phyloP scores from a whole-genome alignment of 2,329 filamentous ascomycete genomes.

The Sporothrix pseudoabietina region DNA sequence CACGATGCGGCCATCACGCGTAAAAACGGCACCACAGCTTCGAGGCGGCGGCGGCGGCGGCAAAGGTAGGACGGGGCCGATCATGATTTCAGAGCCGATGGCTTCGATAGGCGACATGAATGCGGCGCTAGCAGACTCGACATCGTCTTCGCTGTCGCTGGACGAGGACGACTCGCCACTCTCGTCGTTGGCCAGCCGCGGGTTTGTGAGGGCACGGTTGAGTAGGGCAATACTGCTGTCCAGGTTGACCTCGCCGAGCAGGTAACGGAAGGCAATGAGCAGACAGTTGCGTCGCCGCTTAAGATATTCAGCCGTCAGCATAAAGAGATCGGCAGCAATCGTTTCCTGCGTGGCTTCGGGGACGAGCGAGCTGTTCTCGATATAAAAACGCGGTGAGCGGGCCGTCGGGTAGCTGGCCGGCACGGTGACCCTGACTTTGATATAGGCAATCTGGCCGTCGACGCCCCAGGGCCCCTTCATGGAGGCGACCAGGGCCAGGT shows the following conservation, averaged over 20 bases:
- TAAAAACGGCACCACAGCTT: slow-evolving; percentile 63
- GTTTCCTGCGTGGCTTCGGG: slow-evolving; percentile 56
- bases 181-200: slow-evolving; percentile 63
- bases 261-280: slow-evolving; percentile 62
- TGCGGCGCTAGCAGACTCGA: slow-evolving; percentile 53
- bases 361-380: slow-evolving; percentile 66
- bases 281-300: slow-evolving; percentile 63
- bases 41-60: slow-evolving; percentile 60
- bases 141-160: slow-evolving; percentile 57
- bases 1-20: slow-evolving; percentile 62
- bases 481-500: slow-evolving; percentile 60
- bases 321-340: slow-evolving; percentile 58
- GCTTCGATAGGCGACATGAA: slow-evolving; percentile 18
- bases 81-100: not conserved
- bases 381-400: slow-evolving; percentile 59
- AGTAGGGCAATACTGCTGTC: slow-evolving; percentile 63
- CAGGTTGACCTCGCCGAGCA: slow-evolving; percentile 64
- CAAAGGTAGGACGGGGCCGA: slow-evolving; percentile 1
- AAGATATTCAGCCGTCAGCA: slow-evolving; percentile 59
- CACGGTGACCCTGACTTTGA: slow-evolving; percentile 63
- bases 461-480: slow-evolving; percentile 66
- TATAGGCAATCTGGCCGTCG: slow-evolving; percentile 59
- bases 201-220: slow-evolving; percentile 54
- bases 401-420: slow-evolving; percentile 61
- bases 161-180: slow-evolving; percentile 49